phyloP scores from a whole-genome alignment of 2,329 filamentous ascomycete species.

The Botryotinia convoluta region DNA sequence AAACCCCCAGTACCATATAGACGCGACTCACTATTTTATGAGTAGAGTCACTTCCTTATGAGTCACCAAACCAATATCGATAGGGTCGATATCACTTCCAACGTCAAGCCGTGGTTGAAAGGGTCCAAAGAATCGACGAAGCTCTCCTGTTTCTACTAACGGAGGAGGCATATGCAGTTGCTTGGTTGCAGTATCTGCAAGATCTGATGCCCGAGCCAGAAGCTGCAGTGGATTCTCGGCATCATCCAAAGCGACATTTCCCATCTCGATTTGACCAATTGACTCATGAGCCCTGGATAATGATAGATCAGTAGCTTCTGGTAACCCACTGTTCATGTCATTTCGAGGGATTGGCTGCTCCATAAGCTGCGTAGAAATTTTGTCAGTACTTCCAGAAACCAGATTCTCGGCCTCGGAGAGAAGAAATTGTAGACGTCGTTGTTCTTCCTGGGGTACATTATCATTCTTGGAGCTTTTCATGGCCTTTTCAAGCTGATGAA shows the following conservation, averaged over 20 bases:
- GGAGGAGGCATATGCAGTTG: conserved; percentile 9
- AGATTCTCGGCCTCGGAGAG: conserved; percentile 48
- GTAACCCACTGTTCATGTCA: background rate
- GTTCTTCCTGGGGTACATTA: conserved; percentile 42
- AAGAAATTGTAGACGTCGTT: conserved; percentile 50
- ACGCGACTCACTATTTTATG: conserved; percentile 56
- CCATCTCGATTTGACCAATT: conserved; percentile 31
- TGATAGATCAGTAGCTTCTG: background rate
- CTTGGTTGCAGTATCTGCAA: conserved; percentile 38
- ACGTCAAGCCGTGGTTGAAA: conserved; percentile 62
- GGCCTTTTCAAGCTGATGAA: conserved; percentile 73
- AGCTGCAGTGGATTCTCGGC: conserved; percentile 74
- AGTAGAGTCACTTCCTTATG: conserved; percentile 61
- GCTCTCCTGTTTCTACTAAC: conserved; percentile 38
- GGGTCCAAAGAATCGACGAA: conserved; percentile 66
- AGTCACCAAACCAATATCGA: conserved; percentile 67
- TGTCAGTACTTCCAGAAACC: conserved; percentile 31
- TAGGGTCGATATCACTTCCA: conserved; percentile 63
- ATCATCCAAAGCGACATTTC: conserved; percentile 63
- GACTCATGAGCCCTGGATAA: background rate
- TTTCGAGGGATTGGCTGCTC: background rate
- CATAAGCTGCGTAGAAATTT: conserved; percentile 25
- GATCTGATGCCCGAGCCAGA: conserved; percentile 68
- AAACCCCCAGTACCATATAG: background rate
- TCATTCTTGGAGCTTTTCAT: conserved; percentile 50